Percentiles rank a stretch among this genome's conserved stretches.
Conservation (phyloP, 2,329 filamentous ascomycete genomes). For the Berkeleyomyces rouxiae region DNA sequence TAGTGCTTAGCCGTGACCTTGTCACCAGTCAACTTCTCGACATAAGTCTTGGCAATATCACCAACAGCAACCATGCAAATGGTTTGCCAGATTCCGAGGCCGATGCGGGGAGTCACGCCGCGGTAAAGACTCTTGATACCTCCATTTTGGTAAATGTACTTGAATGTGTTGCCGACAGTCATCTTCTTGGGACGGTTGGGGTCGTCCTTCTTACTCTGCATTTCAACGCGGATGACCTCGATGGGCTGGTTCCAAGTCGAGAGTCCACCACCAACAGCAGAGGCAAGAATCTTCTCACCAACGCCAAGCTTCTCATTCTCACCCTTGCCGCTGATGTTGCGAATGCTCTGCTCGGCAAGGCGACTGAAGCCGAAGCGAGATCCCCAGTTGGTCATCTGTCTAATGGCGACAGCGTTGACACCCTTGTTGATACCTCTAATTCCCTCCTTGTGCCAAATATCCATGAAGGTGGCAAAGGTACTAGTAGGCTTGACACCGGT, state of each 20-base stretch:
- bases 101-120: constrained; percentile 84
- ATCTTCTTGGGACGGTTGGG: constrained; percentile 98
- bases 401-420: constrained; percentile 95
- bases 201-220: constrained; percentile 98
- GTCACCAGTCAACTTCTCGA: constrained; percentile 50
- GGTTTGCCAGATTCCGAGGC: constrained; percentile 95
- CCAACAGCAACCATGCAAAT: constrained; percentile 99
- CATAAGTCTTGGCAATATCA: constrained; percentile 67
- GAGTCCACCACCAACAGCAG: constrained; percentile 76
- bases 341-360: constrained; percentile 79
- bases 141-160: constrained; percentile 82
- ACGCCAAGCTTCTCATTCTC: constrained; percentile 61
- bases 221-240: constrained; percentile 98
- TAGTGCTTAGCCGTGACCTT: constrained; percentile 52
- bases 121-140: constrained; percentile 88
- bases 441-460: constrained; percentile 89
- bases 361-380: constrained; percentile 87
- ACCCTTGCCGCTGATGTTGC: constrained; percentile 60
- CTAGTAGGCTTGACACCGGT: constrained; percentile 69
- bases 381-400: constrained; percentile 99
- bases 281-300: constrained; percentile 77
- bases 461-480: constrained; percentile 90
- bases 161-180: constrained; percentile 74
- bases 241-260: constrained; percentile 99
- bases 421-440: constrained; percentile 95